Conservation (phyloP, 805 yeast genomes). For the Blastobotrys peoriensis region DNA sequence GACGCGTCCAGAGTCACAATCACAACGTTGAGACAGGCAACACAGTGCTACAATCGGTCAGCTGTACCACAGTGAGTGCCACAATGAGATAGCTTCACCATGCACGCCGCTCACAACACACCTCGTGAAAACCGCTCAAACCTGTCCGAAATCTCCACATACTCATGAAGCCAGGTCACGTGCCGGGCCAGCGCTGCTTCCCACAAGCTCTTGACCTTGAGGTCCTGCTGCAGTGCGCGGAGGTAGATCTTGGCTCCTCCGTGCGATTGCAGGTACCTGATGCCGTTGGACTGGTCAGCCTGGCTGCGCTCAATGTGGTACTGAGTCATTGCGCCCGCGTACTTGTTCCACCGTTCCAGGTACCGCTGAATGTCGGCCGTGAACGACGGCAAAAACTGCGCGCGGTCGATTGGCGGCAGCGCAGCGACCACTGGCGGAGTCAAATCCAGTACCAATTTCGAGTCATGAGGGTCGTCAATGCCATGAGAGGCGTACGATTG, state of each 20-base stretch:
- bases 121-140: neutral
- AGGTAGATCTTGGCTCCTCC: constrained; percentile 16
- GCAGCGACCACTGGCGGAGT: constrained; percentile 23
- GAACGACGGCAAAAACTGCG: constrained; percentile 15
- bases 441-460: constrained; percentile 16
- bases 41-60: too few species aligned
- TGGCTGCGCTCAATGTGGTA: constrained; percentile 22
- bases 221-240: constrained; percentile 23
- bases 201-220: constrained; percentile 19
- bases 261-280: constrained; percentile 10
- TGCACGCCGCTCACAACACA: too few species aligned
- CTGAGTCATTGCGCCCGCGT: constrained; percentile 16
- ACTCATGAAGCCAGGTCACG: constrained; percentile 1
- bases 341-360: constrained; percentile 22
- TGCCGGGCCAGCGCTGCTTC: constrained; percentile 17
- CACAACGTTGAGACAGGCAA: too few species aligned
- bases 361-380: constrained; percentile 17
- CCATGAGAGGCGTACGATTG: neutral
- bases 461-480: constrained; percentile 18
- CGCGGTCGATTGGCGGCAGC: constrained; percentile 10
- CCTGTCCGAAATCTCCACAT: neutral
- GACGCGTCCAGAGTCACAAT: too few species aligned
- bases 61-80: too few species aligned
- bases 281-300: constrained; percentile 18
- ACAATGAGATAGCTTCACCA: too few species aligned